Evolutionary conservation across 1,284 basidiomycete species (phyloP).

Genomic region (Malassezia arunalokei): DNA sequence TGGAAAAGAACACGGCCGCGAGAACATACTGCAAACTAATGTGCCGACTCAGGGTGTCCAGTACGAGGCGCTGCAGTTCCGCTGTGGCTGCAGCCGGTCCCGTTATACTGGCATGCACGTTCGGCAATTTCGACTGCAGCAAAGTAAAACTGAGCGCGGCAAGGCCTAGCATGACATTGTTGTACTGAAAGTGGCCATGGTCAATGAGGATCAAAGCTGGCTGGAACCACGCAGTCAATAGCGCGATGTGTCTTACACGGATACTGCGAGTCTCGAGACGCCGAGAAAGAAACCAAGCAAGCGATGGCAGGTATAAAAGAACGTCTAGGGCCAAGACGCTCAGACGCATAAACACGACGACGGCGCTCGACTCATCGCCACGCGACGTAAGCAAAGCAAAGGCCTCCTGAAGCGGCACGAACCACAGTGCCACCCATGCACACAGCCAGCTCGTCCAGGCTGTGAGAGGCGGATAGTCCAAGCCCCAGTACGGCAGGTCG

Average conservation of each 20-base stretch:
- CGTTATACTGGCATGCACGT: conserved; percentile 16
- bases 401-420: conserved; percentile 17
- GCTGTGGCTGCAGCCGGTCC: not conserved
- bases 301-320: conserved; percentile 63
- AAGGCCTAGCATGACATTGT: conserved; percentile 45
- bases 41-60: conserved; percentile 27
- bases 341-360: conserved; percentile 63
- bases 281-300: conserved; percentile 28
- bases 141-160: conserved; percentile 29
- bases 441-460: conserved; percentile 51
- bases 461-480: conserved; percentile 70
- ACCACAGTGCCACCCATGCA: conserved; percentile 14
- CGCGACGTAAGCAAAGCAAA: conserved; percentile 62
- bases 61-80: conserved; percentile 12
- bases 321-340: conserved; percentile 62
- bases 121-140: conserved; percentile 35
- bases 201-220: conserved; percentile 73
- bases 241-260: conserved; percentile 32
- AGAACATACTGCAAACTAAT: conserved; percentile 51
- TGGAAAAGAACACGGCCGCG: conserved; percentile 69
- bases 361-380: conserved; percentile 57
- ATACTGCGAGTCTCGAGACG: conserved; percentile 31
- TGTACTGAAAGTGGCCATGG: conserved; percentile 73
- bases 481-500: conserved; percentile 76
- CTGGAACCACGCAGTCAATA: conserved; percentile 59